Base-by-base conservation (phyloP, 208 protist genomes). In the Pavlovales sp. region DNA sequence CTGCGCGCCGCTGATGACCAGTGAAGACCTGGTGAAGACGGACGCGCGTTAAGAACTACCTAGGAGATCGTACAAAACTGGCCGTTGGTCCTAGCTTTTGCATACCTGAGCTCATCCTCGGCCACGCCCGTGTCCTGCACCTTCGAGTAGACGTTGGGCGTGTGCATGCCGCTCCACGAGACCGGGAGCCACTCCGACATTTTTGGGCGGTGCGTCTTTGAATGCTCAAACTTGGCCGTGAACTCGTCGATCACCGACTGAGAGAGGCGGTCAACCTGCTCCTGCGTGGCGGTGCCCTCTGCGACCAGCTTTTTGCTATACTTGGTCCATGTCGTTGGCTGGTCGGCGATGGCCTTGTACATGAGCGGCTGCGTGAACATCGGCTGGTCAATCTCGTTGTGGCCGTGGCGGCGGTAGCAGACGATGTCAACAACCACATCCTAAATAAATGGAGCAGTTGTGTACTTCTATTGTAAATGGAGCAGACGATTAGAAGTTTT, bases 331-430 rank as follows among this genome's bases (percentile, higher is more conserved):
- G 40, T 81, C 7, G 77, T 4, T 18, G 8, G 4, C 77, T 46
- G 36, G 39, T 81, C 26, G 77, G 75, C 75, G 75, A 79, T 79
- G 11, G 75, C 75, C n/a, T 79, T 30, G 81, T 87, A 91, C 96
- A 98, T 97, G 40, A 96, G 91, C 71, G 97, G 97, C 94, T 99
- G 97, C 57, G 98, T 99, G 92, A 98, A 99, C 91, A 94, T 97
- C 86, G 98, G 97, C 92, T 99, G 95, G 90, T 99, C 98, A 85
- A 96, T 96, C 94, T 99, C 98, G 92, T 99, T 99, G 94, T 99
- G 98, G 40, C 97, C 97, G 91, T 94, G 95, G 71, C 95, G 42
- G 30, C 96, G 94, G 94, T 98, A 99, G 92, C 98, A 98, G 39
- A 99, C 96, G 79, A 99, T 95, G 93, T 99, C 97, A 90, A 99